Conservation (phyloP, 2,329 filamentous ascomycete genomes). For the Neonectria neomacrospora region DNA sequence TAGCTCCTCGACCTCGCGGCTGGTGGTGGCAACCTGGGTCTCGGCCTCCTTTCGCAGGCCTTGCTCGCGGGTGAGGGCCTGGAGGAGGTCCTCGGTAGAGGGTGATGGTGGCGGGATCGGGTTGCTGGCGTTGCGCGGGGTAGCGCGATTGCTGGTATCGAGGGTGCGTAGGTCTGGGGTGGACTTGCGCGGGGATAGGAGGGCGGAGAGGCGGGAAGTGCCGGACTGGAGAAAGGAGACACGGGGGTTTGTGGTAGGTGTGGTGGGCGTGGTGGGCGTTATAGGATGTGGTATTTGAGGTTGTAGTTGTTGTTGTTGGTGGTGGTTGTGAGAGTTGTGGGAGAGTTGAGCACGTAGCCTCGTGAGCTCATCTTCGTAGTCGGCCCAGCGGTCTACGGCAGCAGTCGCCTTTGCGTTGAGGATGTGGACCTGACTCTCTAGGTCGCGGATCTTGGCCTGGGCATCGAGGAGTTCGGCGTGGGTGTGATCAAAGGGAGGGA, state of each 20-base stretch:
- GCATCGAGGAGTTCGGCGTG: slow-evolving; percentile 61
- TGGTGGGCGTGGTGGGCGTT: slow-evolving; percentile 40
- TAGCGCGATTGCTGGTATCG: slow-evolving; percentile 34
- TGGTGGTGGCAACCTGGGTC: slow-evolving; percentile 70
- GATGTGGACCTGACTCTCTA: slow-evolving; percentile 76
- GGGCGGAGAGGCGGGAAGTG: slow-evolving; percentile 58
- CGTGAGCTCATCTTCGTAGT: slow-evolving; percentile 83
- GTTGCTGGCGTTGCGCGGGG: slow-evolving; percentile 34
- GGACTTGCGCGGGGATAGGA: slow-evolving; percentile 60
- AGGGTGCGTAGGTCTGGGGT: slow-evolving; percentile 45
- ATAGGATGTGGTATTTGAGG: slow-evolving; percentile 33
- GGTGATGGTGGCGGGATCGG: slow-evolving; percentile 38
- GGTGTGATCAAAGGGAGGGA: slow-evolving; percentile 51
- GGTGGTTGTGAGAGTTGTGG: slow-evolving; percentile 39
- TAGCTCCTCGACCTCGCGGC: slow-evolving; percentile 81
- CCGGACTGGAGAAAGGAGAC: slow-evolving; percentile 60
- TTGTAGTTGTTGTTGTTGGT: slow-evolving; percentile 16
- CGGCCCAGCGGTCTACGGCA: slow-evolving; percentile 73
- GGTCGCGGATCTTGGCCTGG: slow-evolving; percentile 71
- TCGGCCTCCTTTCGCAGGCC: slow-evolving; percentile 75
- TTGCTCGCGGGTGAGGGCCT: slow-evolving; percentile 74
- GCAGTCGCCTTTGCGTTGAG: slow-evolving; percentile 78
- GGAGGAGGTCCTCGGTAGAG: slow-evolving; percentile 64
- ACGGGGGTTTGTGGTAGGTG: slow-evolving; percentile 46
- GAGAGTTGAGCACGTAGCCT: slow-evolving; percentile 61